These are phyloP conservation scores for Tephrocybe sp. DNA, from an alignment of 768 basidiomycete species.

Conservation along the genomic window DNA sequence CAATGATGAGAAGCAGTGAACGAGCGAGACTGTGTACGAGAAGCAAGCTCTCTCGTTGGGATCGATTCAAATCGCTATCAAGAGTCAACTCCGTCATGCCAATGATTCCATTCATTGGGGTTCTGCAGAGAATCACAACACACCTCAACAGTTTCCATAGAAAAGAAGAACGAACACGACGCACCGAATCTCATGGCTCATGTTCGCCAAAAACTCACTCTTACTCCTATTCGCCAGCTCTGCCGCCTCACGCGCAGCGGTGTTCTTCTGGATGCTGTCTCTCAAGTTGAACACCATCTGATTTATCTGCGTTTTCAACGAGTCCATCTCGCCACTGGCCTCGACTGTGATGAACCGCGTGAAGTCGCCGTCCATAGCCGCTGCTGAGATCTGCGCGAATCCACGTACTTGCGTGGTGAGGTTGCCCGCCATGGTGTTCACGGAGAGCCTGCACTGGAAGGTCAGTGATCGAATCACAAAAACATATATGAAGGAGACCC, in stretches of 20 bases:
- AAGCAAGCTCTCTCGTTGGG: slow-evolving; percentile 92
- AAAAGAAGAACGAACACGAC: slow-evolving; percentile 26
- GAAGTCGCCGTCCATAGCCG: slow-evolving; percentile 98
- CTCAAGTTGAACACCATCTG: slow-evolving; percentile 99
- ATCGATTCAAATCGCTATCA: slow-evolving; percentile 92
- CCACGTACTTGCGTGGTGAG: slow-evolving; percentile 98
- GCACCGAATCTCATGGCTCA: slow-evolving; percentile 94
- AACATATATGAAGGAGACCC: slow-evolving; percentile 24
- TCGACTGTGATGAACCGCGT: slow-evolving; percentile 99
- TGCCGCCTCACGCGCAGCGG: slow-evolving; percentile 93
- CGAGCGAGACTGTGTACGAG: slow-evolving; percentile 94
- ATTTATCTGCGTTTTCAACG: slow-evolving; percentile 97
- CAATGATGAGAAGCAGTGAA: slow-evolving; percentile 92
- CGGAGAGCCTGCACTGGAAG: slow-evolving; percentile 66
- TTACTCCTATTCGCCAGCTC: slow-evolving; percentile 97
- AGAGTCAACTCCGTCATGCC: slow-evolving; percentile 99
- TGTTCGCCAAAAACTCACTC: slow-evolving; percentile 98
- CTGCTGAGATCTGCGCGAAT: slow-evolving; percentile 97
- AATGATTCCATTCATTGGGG: slow-evolving; percentile 99
- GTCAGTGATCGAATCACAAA: background rate
- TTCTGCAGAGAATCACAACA: slow-evolving; percentile 54
- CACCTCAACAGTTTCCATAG: slow-evolving; percentile 4
- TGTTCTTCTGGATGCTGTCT: slow-evolving; percentile 98
- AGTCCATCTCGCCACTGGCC: slow-evolving; percentile 98
- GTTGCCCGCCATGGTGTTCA: slow-evolving; percentile 97